A percentile compares a stretch with the other conserved stretches of the same genome.
Evolutionary conservation across 495 filamentous ascomycete genomes (phyloP).

Genomic region (Penicillium goetzii): DNA sequence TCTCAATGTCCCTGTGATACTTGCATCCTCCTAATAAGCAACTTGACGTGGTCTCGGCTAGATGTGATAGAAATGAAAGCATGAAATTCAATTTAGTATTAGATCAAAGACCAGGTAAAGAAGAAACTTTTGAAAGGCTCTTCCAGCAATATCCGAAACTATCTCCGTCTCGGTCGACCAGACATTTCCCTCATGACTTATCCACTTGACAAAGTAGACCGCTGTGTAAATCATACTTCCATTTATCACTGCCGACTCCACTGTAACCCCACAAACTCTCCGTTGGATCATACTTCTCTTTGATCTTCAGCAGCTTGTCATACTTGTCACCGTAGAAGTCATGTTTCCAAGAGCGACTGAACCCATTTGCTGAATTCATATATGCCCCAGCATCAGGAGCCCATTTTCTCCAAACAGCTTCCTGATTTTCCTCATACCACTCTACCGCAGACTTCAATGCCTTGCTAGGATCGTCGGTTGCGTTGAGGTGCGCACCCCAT

Average conservation of each 20-base stretch:
- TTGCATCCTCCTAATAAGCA: no score
- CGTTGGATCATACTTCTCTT: constrained; percentile 56
- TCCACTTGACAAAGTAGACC: constrained; percentile 22
- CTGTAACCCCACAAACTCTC: constrained; percentile 43
- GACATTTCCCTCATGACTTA: neutral
- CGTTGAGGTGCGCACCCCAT: constrained; percentile 20
- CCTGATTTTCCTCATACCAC: constrained; percentile 20
- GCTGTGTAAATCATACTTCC: constrained; percentile 28
- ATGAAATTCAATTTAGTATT: neutral
- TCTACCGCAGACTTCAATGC: neutral
- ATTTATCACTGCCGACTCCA: constrained; percentile 31
- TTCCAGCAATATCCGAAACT: neutral
- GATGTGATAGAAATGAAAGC: neutral
- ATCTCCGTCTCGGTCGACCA: neutral
- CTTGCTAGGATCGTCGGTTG: constrained; percentile 10
- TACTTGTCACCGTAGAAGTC: constrained; percentile 63
- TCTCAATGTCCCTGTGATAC: neutral
- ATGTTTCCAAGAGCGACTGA: constrained; percentile 59
- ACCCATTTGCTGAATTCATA: constrained; percentile 48
- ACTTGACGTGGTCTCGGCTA: neutral
- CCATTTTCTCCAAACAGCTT: constrained; percentile 33
- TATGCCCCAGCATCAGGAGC: constrained; percentile 29
- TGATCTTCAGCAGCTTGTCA: constrained; percentile 47
- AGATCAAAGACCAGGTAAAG: neutral
- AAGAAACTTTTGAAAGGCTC: neutral